phyloP scores from a whole-genome alignment of 305 asterid species.

The Fraxinus greggii region DNA sequence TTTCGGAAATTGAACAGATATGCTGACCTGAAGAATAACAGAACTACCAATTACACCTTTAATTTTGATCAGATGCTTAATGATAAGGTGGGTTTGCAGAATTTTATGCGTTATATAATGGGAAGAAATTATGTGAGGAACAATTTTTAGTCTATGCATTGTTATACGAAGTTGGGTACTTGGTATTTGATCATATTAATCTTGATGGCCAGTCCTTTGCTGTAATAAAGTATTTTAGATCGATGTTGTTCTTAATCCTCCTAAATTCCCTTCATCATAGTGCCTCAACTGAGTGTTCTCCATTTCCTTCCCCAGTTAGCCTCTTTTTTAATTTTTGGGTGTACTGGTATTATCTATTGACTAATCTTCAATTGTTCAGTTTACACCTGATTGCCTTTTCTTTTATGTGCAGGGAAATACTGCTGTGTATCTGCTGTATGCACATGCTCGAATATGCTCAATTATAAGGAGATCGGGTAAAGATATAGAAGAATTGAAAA shows the following conservation, averaged over 20 bases:
- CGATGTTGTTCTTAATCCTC: not conserved
- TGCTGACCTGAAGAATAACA: slow-evolving; percentile 93
- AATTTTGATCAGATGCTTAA: slow-evolving; percentile 91
- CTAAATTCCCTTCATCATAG: not conserved
- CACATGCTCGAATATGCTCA: slow-evolving; percentile 98
- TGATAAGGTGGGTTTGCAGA: slow-evolving; percentile 63
- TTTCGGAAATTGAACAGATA: slow-evolving; percentile 54
- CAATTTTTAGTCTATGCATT: not conserved
- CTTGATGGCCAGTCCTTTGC: not conserved
- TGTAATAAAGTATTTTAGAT: not conserved
- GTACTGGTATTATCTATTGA: slow-evolving; percentile 3
- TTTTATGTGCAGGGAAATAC: slow-evolving; percentile 77
- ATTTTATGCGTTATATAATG: not conserved
- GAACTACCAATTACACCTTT: slow-evolving; percentile 81
- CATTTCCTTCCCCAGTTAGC: not conserved
- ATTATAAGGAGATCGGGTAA: slow-evolving; percentile 82
- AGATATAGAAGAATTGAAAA: slow-evolving; percentile 70
- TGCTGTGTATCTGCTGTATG: slow-evolving; percentile 89
- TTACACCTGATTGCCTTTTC: slow-evolving; percentile 13
- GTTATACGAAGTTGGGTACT: not conserved
- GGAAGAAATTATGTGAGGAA: not conserved
- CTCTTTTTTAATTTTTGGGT: not conserved
- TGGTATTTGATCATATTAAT: not conserved
- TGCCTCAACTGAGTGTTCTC: not conserved
- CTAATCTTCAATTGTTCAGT: slow-evolving; percentile 7